phyloP scores from a whole-genome alignment of 2,329 filamentous ascomycete species.

The Zasmidium angulare region DNA sequence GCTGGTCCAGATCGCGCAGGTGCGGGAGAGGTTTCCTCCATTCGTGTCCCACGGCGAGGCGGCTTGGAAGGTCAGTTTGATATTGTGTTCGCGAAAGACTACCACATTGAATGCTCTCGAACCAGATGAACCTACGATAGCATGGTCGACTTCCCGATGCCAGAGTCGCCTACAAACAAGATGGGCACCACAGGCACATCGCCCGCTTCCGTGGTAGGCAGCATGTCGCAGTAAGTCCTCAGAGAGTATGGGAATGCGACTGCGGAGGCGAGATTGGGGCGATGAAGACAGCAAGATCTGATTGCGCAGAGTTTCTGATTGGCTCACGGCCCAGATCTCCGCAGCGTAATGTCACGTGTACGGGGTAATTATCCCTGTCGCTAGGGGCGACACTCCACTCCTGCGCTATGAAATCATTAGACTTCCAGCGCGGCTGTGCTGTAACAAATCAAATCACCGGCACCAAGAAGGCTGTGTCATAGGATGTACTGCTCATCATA shows the following conservation, averaged over 20 bases:
- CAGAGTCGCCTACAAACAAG: conserved; percentile 58
- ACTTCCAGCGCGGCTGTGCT: background rate
- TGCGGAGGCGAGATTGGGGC: background rate
- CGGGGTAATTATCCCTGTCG: background rate
- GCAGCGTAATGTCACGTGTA: background rate
- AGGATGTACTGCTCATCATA: background rate
- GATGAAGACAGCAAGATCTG: background rate
- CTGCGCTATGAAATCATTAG: background rate
- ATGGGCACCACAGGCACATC: conserved; percentile 47
- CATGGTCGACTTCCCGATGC: conserved; percentile 63
- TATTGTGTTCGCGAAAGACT: no score
- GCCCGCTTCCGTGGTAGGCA: conserved; percentile 9
- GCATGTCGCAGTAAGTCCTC: no score
- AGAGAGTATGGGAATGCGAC: background rate
- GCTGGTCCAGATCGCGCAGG: conserved; percentile 57
- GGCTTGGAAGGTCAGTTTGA: conserved; percentile 19
- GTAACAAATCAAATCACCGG: background rate
- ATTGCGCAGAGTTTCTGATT: background rate
- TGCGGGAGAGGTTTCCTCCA: conserved; percentile 36
- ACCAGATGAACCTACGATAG: conserved; percentile 52
- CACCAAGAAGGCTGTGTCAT: background rate
- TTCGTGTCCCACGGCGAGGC: conserved; percentile 34
- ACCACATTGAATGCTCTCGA: background rate
- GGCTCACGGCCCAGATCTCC: background rate
- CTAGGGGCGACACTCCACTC: background rate